Conservation (phyloP, 2,329 filamentous ascomycete genomes). For the Fusarium sacchari region DNA sequence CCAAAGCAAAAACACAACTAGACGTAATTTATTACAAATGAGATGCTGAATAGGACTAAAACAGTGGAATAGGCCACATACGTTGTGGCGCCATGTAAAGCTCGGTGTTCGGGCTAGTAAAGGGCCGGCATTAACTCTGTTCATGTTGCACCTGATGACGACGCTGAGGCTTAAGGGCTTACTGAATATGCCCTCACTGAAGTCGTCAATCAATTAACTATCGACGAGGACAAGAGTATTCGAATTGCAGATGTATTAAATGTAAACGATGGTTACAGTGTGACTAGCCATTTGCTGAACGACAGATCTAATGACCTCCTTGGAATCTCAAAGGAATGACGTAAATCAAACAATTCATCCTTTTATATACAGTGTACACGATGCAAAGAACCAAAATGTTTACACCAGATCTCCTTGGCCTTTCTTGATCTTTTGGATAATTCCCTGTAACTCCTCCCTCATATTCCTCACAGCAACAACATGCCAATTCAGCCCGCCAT, state of each 20-base stretch:
- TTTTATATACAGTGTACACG: no score
- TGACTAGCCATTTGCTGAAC: no score
- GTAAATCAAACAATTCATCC: not conserved
- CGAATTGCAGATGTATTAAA: accelerated
- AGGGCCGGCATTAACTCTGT: no score
- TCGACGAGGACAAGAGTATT: accelerated
- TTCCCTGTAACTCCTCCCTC: slow-evolving; percentile 15
- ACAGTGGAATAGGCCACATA: accelerated
- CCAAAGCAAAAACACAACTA: accelerated
- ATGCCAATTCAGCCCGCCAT: slow-evolving; percentile 2
- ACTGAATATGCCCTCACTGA: not conserved
- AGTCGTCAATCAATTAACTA: accelerated
- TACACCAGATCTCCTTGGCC: not conserved
- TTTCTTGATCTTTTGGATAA: slow-evolving; percentile 19
- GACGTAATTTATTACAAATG: accelerated
- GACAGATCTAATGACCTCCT: not conserved
- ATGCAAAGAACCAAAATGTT: not conserved
- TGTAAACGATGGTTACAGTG: not conserved
- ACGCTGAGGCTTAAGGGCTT: not conserved
- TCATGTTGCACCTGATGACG: not conserved
- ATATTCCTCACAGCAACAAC: slow-evolving; percentile 8
- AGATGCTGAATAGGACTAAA: accelerated
- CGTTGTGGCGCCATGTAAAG: not conserved
- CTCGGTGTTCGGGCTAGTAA: not conserved
- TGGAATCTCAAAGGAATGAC: not conserved